phyloP scores from a whole-genome alignment of 768 basidiomycete species.

The Pleurotus salmoneostramineus region DNA sequence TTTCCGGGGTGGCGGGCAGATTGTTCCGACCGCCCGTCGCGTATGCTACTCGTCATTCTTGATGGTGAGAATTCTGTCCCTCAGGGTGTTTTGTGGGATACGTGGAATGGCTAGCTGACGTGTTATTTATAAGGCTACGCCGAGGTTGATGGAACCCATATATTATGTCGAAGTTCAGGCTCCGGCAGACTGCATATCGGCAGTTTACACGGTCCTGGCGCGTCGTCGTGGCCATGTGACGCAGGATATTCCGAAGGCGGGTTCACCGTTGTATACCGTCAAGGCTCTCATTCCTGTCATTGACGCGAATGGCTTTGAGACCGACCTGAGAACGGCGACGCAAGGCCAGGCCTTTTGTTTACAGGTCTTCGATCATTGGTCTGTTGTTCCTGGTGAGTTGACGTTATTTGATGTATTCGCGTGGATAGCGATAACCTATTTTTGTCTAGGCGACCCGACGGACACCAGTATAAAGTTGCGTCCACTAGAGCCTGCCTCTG shows the following conservation, averaged over 20 bases:
- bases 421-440: constrained; percentile 13
- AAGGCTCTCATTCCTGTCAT: constrained; percentile 98
- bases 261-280: constrained; percentile 95
- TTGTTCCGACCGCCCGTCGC: constrained; percentile 96
- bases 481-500: constrained; percentile 95
- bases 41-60: constrained; percentile 99
- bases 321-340: constrained; percentile 94
- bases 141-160: constrained; percentile 93
- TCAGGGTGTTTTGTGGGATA: background rate
- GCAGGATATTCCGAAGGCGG: constrained; percentile 96
- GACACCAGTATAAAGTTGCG: constrained; percentile 96
- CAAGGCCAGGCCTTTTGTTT: constrained; percentile 99
- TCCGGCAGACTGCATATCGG: constrained; percentile 97
- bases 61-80: constrained; percentile 60
- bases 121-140: constrained; percentile 65
- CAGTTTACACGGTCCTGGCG: constrained; percentile 98
- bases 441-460: constrained; percentile 77
- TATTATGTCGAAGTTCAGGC: constrained; percentile 99
- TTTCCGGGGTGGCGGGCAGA: constrained; percentile 96
- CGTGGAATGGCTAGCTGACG: background rate
- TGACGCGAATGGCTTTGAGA: constrained; percentile 98
- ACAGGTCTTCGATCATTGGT: constrained; percentile 98
- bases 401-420: constrained; percentile 11
- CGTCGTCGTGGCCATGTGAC: constrained; percentile 98
- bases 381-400: constrained; percentile 87